Conservation (phyloP, 805 yeast genomes). For the Saturnispora sekii region DNA sequence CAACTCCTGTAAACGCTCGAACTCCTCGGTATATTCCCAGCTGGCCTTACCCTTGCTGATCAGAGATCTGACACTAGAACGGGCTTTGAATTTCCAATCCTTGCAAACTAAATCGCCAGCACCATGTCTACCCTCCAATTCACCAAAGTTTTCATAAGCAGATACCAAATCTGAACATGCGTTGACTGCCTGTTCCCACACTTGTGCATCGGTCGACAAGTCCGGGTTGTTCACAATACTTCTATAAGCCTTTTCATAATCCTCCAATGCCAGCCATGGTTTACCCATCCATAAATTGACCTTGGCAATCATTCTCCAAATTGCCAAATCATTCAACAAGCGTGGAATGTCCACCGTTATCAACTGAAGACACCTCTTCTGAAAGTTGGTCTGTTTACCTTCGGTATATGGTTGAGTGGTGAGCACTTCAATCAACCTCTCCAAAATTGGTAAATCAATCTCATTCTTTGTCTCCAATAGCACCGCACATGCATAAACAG, state of each 20-base stretch:
- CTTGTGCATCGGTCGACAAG: slow-evolving; percentile 45
- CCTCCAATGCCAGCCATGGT: slow-evolving; percentile 83
- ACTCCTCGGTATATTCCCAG: slow-evolving; percentile 78
- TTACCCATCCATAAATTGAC: slow-evolving; percentile 79
- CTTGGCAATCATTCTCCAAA: slow-evolving; percentile 78
- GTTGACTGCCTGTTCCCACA: slow-evolving; percentile 75
- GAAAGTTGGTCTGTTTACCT: slow-evolving; percentile 46
- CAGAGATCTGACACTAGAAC: slow-evolving; percentile 59
- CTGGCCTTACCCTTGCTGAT: slow-evolving; percentile 67
- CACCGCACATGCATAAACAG: slow-evolving; percentile 60
- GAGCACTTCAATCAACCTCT: slow-evolving; percentile 59
- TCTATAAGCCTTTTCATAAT: slow-evolving; percentile 80
- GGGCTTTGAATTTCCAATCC: slow-evolving; percentile 85
- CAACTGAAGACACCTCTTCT: slow-evolving; percentile 58
- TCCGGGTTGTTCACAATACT: slow-evolving; percentile 58
- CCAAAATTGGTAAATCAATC: slow-evolving; percentile 70
- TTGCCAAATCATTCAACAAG: slow-evolving; percentile 53
- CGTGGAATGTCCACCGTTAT: slow-evolving; percentile 60
- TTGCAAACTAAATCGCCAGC: slow-evolving; percentile 81
- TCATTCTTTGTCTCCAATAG: slow-evolving; percentile 48
- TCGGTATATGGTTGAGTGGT: slow-evolving; percentile 38
- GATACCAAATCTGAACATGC: slow-evolving; percentile 71
- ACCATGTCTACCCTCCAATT: slow-evolving; percentile 64
- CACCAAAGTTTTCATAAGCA: slow-evolving; percentile 85
- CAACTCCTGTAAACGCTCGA: slow-evolving; percentile 51